These are phyloP conservation scores for Podaxis mareebaensis DNA, from an alignment of 768 basidiomycete genomes.

Conservation along the genomic window DNA sequence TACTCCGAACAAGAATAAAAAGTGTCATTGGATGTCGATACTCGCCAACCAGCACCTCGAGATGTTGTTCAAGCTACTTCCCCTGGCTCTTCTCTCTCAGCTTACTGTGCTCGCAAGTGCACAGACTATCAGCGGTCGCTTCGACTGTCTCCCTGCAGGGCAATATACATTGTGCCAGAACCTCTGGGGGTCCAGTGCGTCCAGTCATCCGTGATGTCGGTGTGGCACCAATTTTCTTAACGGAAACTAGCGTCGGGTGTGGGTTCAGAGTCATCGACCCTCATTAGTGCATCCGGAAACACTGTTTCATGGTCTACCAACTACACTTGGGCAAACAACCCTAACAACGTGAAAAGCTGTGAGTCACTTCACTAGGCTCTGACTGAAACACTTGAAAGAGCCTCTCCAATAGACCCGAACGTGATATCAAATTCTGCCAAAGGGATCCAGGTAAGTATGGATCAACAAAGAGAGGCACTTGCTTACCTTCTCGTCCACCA, in stretches of 20 bases:
- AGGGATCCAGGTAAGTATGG: conserved; percentile 42
- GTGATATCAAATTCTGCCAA: conserved; percentile 44
- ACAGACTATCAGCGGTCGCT: conserved; percentile 14
- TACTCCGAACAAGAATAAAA: conserved; percentile 7
- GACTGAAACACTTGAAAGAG: background rate
- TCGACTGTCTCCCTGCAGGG: conserved; percentile 26
- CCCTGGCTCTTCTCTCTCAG: background rate
- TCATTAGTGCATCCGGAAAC: conserved; percentile 38
- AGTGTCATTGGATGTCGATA: too few species aligned
- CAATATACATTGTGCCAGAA: conserved; percentile 56
- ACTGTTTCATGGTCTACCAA: conserved; percentile 53
- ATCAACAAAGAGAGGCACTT: background rate
- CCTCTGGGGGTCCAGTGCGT: conserved; percentile 49
- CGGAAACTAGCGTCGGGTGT: conserved; percentile 38
- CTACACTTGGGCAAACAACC: conserved; percentile 51
- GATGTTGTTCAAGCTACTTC: conserved; percentile 2
- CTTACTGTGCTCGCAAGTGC: background rate
- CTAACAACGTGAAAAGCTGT: conserved; percentile 61
- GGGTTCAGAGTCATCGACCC: conserved; percentile 49
- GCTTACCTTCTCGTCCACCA: conserved; percentile 17
- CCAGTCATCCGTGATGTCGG: conserved; percentile 14
- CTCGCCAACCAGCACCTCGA: background rate
- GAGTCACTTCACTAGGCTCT: conserved; percentile 17
- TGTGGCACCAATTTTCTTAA: background rate
- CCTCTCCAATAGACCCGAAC: conserved; percentile 43